phyloP scores from a whole-genome alignment of 306 rosid genomes.

The Fagus crenata region DNA sequence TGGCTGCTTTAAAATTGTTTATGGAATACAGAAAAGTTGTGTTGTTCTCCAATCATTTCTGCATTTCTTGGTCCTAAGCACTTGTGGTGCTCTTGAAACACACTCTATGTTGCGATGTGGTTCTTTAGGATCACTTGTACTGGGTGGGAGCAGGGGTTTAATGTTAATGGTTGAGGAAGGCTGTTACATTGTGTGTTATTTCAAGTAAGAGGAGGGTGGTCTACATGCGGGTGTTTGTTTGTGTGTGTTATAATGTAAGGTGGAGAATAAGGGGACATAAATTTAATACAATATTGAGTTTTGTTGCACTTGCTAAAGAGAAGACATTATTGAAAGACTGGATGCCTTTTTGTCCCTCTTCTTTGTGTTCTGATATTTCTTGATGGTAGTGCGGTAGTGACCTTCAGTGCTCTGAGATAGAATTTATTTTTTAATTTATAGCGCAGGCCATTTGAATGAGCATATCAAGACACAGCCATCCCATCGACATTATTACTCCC shows the following conservation, averaged over 20 bases:
- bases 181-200: not conserved
- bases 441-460: slow-evolving; percentile 84
- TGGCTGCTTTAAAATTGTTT: not conserved
- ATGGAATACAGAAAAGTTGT: not conserved
- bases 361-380: not conserved
- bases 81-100: not conserved
- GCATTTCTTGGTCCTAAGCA: not conserved
- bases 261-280: not conserved
- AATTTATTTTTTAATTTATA: slow-evolving; percentile 39
- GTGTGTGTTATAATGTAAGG: not conserved
- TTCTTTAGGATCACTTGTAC: not conserved
- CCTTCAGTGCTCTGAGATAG: not conserved
- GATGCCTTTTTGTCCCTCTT: not conserved
- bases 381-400: not conserved
- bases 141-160: not conserved
- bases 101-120: not conserved
- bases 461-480: slow-evolving; percentile 63
- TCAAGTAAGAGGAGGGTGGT: not conserved
- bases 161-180: not conserved
- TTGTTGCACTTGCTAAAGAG: not conserved
- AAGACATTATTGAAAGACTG: not conserved
- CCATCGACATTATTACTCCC: slow-evolving; percentile 75
- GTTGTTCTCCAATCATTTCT: not conserved
- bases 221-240: not conserved
- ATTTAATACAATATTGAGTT: not conserved